Base-by-base conservation (phyloP, 176 grass and related monocot genomes). In the Olyra latifolia region DNA sequence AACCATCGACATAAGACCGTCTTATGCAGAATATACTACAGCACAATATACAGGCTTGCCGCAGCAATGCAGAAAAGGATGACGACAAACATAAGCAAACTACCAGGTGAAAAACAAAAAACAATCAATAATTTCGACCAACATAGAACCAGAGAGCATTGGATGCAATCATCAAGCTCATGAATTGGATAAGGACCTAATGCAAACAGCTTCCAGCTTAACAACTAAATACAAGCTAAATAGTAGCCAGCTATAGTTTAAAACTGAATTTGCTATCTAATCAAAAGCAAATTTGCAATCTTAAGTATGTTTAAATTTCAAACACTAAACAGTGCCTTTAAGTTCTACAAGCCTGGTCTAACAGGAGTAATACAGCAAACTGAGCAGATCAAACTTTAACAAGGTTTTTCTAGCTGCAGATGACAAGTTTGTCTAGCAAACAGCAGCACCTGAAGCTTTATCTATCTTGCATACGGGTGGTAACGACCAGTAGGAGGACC, bases 401-500 rank as follows among this genome's bases (percentile, higher is more conserved):
- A 48, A 28, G 61, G 19, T 56, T 47, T 79, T 71, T 85, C 66
- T 81, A 87, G 70, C 43, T 81, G 77, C 62, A 75, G 70, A 22
- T 40, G 29, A 75, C 39, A 75, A 49, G 54, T 75, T 82, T 82
- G 81, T 72, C 81, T 87, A 80, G 40, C 45, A 72, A 69, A 80
- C 7, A 45, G 22, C 46, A 74, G 63, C 62, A 76, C 14, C 22
- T 70, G 66, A 76, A 72, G 43, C 40, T 77, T 79, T 67, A 70
- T 70, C 83, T 93, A 95, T 87, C 94, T 93, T 84, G 79, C 88
- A 77, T 97, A 93, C 29, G 94, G 94, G 75, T 93, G 94, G 72
- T 97, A 93, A 24, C 94, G 88, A 88, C 88, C 89, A 82, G 88
- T 19, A 82, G 86, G 69, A 88, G 86, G 69, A 88, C 65, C 77